A percentile compares a stretch with the other conserved stretches of the same genome.
Evolutionary conservation across 257 asterid species (phyloP).

Genomic region (Petunia secreta): DNA sequence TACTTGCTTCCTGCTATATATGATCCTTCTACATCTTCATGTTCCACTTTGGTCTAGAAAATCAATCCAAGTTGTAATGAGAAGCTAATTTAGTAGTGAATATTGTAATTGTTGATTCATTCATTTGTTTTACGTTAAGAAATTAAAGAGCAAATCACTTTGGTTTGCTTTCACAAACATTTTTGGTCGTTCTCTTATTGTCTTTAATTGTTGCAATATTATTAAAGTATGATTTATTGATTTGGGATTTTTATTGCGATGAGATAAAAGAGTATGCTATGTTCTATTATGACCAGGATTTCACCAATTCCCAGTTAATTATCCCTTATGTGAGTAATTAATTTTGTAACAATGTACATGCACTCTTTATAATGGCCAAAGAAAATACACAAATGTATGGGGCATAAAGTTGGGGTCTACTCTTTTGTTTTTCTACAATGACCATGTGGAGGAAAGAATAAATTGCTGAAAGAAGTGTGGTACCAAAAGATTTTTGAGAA

Average conservation of each 20-base stretch:
- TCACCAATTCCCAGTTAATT: no score
- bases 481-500: no score
- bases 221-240: no score
- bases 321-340: no score
- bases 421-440: no score
- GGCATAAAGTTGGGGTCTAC: no score
- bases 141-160: background rate
- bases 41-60: constrained; percentile 69
- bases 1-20: constrained; percentile 67
- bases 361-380: background rate
- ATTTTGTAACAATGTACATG: no score
- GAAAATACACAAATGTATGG: no score
- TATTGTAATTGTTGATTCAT: constrained; percentile 1
- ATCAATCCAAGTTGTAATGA: background rate
- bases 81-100: background rate
- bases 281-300: background rate
- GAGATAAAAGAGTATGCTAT: background rate
- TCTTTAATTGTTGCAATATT: background rate
- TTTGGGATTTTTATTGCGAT: no score
- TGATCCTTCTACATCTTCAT: constrained; percentile 59
- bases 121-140: background rate
- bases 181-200: background rate
- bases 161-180: background rate
- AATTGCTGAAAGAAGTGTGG: no score
- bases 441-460: no score